A percentile compares a stretch with the other conserved stretches of the same genome.
phyloP scores from a whole-genome alignment of 768 basidiomycete genomes.

The Collybia nuda region DNA sequence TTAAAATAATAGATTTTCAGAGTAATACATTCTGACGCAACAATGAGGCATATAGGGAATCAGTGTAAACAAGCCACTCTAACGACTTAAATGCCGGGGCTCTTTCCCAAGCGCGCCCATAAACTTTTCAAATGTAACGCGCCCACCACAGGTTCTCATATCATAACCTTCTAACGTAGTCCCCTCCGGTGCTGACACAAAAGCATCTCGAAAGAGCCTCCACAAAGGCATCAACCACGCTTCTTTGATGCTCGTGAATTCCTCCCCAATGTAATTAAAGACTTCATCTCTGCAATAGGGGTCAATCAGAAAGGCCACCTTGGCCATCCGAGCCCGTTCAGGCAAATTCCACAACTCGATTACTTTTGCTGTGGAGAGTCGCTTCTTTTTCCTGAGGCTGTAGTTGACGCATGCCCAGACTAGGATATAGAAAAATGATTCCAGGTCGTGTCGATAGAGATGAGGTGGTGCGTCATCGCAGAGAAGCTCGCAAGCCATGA shows the following conservation, averaged over 20 bases:
- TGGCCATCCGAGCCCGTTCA: neutral
- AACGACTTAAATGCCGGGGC: no score
- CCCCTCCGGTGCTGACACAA: neutral
- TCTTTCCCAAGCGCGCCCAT: slow-evolving; percentile 13
- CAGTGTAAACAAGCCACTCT: no score
- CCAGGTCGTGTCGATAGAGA: slow-evolving; percentile 18
- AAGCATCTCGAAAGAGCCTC: slow-evolving; percentile 2
- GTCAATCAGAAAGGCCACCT: neutral
- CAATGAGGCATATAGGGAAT: no score
- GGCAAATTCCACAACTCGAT: slow-evolving; percentile 1
- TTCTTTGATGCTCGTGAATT: slow-evolving; percentile 3
- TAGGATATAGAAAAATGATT: slow-evolving; percentile 27
- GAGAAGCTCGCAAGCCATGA: slow-evolving; percentile 28
- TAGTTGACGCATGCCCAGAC: slow-evolving; percentile 20
- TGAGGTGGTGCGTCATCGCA: slow-evolving; percentile 5
- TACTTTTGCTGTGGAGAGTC: neutral
- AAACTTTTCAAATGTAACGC: slow-evolving; percentile 5
- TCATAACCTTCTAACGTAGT: neutral
- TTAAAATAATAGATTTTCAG: no score
- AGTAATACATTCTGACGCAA: no score
- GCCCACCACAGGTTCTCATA: neutral
- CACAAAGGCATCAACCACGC: slow-evolving; percentile 13
- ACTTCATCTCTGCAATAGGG: neutral
- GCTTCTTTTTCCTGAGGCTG: slow-evolving; percentile 10
- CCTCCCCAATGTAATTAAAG: neutral